phyloP scores from a whole-genome alignment of 768 basidiomycete genomes.

The Agrocybe pediades region DNA sequence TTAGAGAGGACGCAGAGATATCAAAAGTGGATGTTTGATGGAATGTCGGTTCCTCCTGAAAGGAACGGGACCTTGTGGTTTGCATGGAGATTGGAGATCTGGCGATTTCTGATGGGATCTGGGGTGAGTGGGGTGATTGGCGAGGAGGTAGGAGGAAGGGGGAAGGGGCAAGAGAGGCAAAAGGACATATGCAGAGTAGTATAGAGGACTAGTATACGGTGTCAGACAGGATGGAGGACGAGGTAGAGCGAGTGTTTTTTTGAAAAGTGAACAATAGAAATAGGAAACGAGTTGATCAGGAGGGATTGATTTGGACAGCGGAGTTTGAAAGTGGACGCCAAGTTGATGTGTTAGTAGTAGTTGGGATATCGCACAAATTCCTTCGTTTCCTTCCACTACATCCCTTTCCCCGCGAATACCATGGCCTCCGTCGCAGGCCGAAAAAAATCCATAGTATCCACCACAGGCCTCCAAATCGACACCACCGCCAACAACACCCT shows the following conservation, averaged over 20 bases:
- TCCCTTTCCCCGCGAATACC: constrained; percentile 25
- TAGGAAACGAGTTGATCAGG: constrained; percentile 10
- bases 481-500: constrained; percentile 79
- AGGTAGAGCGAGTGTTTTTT: not conserved
- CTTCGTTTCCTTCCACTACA: constrained; percentile 20
- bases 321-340: constrained; percentile 26
- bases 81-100: too few relatives aligned
- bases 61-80: too few relatives aligned
- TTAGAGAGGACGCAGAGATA: too few relatives aligned
- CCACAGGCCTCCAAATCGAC: constrained; percentile 67
- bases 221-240: not conserved
- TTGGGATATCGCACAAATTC: constrained; percentile 1
- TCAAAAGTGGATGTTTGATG: too few relatives aligned
- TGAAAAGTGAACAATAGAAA: constrained; percentile 18
- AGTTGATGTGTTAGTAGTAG: constrained; percentile 20
- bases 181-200: not conserved
- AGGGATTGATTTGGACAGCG: constrained; percentile 18
- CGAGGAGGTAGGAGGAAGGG: too few relatives aligned
- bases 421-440: constrained; percentile 66
- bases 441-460: constrained; percentile 78
- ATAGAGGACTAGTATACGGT: not conserved
- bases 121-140: too few relatives aligned
- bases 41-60: too few relatives aligned
- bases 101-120: too few relatives aligned
- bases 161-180: too few relatives aligned